Evolutionary conservation across 2,329 filamentous ascomycete species (phyloP), one percentile per base, ranked within the genome.

Genomic region (Arthroderma sp.): DNA sequence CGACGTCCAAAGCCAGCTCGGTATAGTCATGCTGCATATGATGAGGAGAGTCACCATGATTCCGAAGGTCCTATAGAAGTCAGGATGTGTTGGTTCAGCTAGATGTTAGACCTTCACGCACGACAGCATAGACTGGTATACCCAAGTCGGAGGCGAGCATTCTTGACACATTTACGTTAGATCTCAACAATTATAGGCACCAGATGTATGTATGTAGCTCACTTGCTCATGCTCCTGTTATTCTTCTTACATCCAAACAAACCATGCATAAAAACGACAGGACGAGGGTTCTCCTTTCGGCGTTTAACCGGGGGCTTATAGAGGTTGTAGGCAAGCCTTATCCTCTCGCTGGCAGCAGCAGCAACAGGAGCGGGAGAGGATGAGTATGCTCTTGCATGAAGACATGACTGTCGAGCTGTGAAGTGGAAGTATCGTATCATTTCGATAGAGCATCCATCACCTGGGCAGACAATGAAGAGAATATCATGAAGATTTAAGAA

Each of bases 1-100:
- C 49, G 36, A 56, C 52, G 30, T 56, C 54, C 22, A 51, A 46
- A n/a, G 54, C 53, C 44, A 56, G 49, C 33, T 55, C 53, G 44
- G 45, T 47, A 31, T 56, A 56, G 32, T 51, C 44, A 27, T 56
- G 54, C 15, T 46, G 48, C 0, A 45, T 49, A 29, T 56, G 53
- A 33, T 44, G 42, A 29, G 36, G 36, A 5, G 42, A 44, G 36
- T 44, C 36, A 15, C 42, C 42, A 34, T 44, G 42, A 34, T 44
- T 44, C 10, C 42, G 42, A 5, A 44, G 42, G 11, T 44, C 42
- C 42, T 44, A 38, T 9, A 7, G 32, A 9, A 5, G n/a, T 38
- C 22, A n/a, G 10, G 5, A 6, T 38, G n/a, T 6, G 3, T 29
- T 10, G 10, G 36, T 8, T n/a, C 7, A 22, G 3, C 15, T 22